Evolutionary conservation across 352 stramenopile species (phyloP), one percentile per base, ranked within the genome.

Genomic region (Phytopythium chamaehyphon): DNA sequence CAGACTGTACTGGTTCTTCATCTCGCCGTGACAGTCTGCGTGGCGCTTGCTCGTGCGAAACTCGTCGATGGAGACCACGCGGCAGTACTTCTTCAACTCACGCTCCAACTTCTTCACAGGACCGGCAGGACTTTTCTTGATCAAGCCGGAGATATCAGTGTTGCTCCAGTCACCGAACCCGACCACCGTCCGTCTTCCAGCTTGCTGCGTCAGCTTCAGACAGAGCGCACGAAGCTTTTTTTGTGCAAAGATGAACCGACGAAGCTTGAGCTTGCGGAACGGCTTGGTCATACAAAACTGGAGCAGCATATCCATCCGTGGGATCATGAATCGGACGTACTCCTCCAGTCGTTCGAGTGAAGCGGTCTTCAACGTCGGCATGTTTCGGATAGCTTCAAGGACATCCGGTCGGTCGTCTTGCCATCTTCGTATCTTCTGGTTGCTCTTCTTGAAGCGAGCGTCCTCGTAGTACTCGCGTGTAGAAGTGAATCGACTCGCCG

Each of bases 81-180:
- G 6, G 40, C 40, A 45, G 18, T 45, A 45, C 19, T 7, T 23
- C 40, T 16, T 45, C 5, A 45, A 18, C 40, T 45, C 40, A 18
- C 40, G n/a, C 18, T 45, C 40, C 18, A 45, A 7, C n/a, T 45
- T 45, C 40, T 45, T 45, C n/a, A 45, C 40, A 16, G 40, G n/a
- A 3, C 2, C 15, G 3, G 16, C 6, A 1, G 16, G 40, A 15
- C n/a, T n/a, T 2, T 2, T 12, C 40, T 45, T 45, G 18, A 45
- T 45, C 7, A 2, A 6, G 3, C 40, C 19, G 7, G n/a, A 24
- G 40, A 54, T 39, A 31, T 57, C 58, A 0, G 36, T n/a, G 33
- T 60, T 60, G 21, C 51, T 57, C 46, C 47, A 64, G 46, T 64
- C 46, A 0, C 46, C 51, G 44, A 60, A 64, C n/a, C 51, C 57